Conservation (phyloP, 192 early-diverging fungal species). For the Polychytrium aggregatum region DNA sequence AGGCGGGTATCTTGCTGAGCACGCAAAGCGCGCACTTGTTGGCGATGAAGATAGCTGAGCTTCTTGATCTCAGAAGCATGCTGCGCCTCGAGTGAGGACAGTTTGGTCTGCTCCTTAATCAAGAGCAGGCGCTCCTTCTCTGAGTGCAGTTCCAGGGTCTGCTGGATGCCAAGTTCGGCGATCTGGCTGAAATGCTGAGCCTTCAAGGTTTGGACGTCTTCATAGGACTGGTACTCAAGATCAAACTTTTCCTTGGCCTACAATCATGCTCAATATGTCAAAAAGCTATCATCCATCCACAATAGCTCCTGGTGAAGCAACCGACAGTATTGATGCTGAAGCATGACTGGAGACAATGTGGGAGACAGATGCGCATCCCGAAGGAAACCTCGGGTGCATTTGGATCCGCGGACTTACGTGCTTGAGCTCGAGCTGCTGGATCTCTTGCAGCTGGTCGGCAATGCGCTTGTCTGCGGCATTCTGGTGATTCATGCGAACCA, state of each 20-base stretch:
- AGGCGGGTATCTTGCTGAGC: conserved; percentile 25
- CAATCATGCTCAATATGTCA: too few species aligned
- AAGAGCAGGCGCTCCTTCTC: conserved; percentile 11
- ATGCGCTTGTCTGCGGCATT: conserved; percentile 12
- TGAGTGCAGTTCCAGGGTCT: conserved; percentile 12
- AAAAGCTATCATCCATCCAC: too few species aligned
- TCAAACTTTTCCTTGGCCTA: conserved; percentile 20
- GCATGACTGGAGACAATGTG: too few species aligned
- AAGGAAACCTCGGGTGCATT: too few species aligned
- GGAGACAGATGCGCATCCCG: too few species aligned
- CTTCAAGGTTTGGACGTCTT: background rate
- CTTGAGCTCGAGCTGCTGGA: conserved; percentile 16
- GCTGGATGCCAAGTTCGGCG: conserved; percentile 1
- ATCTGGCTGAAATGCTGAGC: background rate
- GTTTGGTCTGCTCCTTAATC: too few species aligned
- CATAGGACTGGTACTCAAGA: conserved; percentile 11
- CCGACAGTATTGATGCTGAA: too few species aligned
- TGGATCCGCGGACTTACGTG: too few species aligned
- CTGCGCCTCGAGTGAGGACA: conserved; percentile 1
- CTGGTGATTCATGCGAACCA: conserved; percentile 6
- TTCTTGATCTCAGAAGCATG: conserved; percentile 1
- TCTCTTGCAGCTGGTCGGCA: conserved; percentile 18
- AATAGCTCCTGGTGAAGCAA: too few species aligned
- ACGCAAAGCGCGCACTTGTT: conserved; percentile 21
- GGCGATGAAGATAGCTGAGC: conserved; percentile 10